A percentile compares a stretch with the other conserved stretches of the same genome.
These are phyloP conservation scores for Wallacemonas rigidus DNA, from an alignment of 208 protist genomes.

Conservation along the genomic window DNA sequence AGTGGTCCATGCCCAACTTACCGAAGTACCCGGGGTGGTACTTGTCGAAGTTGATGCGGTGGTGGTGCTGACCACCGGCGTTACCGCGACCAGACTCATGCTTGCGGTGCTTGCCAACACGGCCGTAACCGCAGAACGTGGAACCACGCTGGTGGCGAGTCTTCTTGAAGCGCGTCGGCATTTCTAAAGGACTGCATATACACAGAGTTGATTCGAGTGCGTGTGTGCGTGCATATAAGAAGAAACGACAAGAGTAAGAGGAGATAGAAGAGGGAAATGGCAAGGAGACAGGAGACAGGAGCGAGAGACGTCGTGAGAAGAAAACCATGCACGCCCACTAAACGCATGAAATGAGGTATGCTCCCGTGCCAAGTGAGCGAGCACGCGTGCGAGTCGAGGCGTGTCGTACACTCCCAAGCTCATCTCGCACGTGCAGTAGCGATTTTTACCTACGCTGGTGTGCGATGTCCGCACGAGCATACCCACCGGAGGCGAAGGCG, in stretches of 20 bases:
- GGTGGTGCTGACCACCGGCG: slow-evolving; percentile 99
- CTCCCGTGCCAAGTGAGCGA: too few relatives aligned
- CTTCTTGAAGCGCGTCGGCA: slow-evolving; percentile 94
- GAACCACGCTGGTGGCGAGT: slow-evolving; percentile 92
- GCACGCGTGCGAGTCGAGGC: too few relatives aligned
- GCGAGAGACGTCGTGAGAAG: too few relatives aligned
- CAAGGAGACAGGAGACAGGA: too few relatives aligned
- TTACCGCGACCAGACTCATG: slow-evolving; percentile 99
- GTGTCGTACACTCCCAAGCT: too few relatives aligned
- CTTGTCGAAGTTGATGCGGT: slow-evolving; percentile 99
- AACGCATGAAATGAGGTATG: too few relatives aligned
- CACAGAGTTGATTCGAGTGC: neutral
- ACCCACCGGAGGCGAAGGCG: too few relatives aligned
- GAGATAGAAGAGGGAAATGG: slow-evolving; percentile 4
- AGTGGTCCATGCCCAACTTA: slow-evolving; percentile 99
- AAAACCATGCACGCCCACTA: too few relatives aligned
- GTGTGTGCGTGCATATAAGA: neutral
- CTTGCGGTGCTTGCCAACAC: slow-evolving; percentile 99
- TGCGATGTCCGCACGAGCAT: too few relatives aligned
- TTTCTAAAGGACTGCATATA: slow-evolving; percentile 38
- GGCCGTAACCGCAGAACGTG: slow-evolving; percentile 92
- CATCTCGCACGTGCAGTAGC: too few relatives aligned
- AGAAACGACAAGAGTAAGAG: slow-evolving; percentile 13
- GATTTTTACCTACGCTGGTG: too few relatives aligned
- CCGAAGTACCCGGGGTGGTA: slow-evolving; percentile 99